Evolutionary conservation across 768 basidiomycete species (phyloP).

Genomic region (Mycena pura): DNA sequence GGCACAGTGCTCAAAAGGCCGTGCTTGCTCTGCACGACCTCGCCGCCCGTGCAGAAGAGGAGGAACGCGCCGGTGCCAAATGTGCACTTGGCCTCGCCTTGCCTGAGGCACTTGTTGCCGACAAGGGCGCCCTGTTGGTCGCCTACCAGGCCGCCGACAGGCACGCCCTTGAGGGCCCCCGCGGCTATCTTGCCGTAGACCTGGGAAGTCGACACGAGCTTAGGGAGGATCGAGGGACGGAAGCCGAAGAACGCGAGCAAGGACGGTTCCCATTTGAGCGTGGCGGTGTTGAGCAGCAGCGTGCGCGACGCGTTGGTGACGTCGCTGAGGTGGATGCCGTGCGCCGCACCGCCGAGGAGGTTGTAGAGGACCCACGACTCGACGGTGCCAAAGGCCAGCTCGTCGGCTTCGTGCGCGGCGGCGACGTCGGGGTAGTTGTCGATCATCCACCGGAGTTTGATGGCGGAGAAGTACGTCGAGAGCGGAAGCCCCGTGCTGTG

Average conservation of each 20-base stretch:
- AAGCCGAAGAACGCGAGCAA: conserved; percentile 90
- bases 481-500: conserved; percentile 89
- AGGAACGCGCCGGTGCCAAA: conserved; percentile 98
- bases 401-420: conserved; percentile 79
- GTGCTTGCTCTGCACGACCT: conserved; percentile 84
- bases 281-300: conserved; percentile 83
- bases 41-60: conserved; percentile 90
- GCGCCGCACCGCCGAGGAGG: conserved; percentile 77
- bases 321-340: conserved; percentile 84
- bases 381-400: conserved; percentile 91
- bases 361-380: conserved; percentile 94
- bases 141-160: conserved; percentile 93
- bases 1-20: conserved; percentile 87
- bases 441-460: conserved; percentile 97
- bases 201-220: conserved; percentile 89
- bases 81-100: conserved; percentile 96
- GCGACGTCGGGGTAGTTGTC: conserved; percentile 81
- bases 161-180: conserved; percentile 74
- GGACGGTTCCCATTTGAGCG: conserved; percentile 81
- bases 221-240: conserved; percentile 79
- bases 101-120: conserved; percentile 92
- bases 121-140: conserved; percentile 98
- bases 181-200: conserved; percentile 82
- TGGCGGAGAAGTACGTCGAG: conserved; percentile 97
- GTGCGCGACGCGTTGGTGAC: conserved; percentile 97